Percentiles rank a stretch among this genome's conserved stretches.
Evolutionary conservation across 495 filamentous ascomycete species (phyloP).

Genomic region (Aspergillus sclerotioniger): DNA sequence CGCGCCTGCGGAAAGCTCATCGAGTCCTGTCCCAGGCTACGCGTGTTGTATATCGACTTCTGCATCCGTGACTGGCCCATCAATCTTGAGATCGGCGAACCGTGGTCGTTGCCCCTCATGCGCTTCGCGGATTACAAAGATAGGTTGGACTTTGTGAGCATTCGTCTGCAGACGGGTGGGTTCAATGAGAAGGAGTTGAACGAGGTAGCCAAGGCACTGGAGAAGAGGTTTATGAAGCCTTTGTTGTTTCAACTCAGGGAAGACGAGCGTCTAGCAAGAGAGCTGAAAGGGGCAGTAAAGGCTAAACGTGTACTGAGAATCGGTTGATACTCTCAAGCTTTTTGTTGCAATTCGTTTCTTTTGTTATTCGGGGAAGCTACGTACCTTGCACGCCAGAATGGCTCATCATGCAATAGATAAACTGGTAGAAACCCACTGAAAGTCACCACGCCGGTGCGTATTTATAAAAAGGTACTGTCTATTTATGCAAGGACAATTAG

Average conservation of each 20-base stretch:
- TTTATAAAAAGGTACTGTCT: neutral
- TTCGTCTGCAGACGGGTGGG: slow-evolving; percentile 12
- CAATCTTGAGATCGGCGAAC: slow-evolving; percentile 16
- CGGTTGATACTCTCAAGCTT: slow-evolving; percentile 7
- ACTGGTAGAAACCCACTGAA: neutral
- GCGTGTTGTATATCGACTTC: slow-evolving; percentile 20
- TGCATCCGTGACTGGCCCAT: slow-evolving; percentile 23
- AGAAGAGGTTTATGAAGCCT: slow-evolving; percentile 20
- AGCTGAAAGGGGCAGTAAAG: slow-evolving; percentile 12
- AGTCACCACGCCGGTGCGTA: neutral
- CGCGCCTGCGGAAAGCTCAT: slow-evolving; percentile 18
- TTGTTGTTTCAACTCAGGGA: slow-evolving; percentile 15
- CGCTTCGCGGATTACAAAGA: slow-evolving; percentile 2
- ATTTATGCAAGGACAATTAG: slow-evolving; percentile 8
- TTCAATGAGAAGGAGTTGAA: slow-evolving; percentile 11
- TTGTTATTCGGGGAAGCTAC: neutral
- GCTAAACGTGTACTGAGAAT: slow-evolving; percentile 14
- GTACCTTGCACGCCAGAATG: no score
- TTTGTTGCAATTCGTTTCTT: neutral
- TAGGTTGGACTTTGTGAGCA: slow-evolving; percentile 13
- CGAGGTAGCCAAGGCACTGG: slow-evolving; percentile 12
- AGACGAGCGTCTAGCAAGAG: slow-evolving; percentile 17
- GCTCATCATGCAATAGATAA: neutral
- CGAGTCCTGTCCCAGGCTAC: slow-evolving; percentile 4
- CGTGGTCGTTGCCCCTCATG: slow-evolving; percentile 24